Conservation (phyloP, 495 filamentous ascomycete species). For the Lasiosphaeria ovina region DNA sequence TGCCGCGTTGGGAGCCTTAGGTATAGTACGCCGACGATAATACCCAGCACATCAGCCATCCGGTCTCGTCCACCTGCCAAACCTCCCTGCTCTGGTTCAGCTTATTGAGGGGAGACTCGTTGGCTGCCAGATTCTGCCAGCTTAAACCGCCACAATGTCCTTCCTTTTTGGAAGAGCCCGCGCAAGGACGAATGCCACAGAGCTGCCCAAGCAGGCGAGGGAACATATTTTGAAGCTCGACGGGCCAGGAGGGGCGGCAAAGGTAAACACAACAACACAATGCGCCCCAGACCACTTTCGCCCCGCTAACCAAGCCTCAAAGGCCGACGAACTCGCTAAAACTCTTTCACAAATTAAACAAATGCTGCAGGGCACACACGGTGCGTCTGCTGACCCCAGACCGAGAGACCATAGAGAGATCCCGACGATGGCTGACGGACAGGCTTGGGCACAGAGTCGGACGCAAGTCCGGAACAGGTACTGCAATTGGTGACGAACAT, state of each 20-base stretch:
- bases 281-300: slow-evolving; percentile 4
- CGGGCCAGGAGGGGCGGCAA: slow-evolving; percentile 48
- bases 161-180: slow-evolving; percentile 84
- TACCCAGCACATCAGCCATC: too few relatives aligned
- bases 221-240: slow-evolving; percentile 56
- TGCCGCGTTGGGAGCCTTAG: too few relatives aligned
- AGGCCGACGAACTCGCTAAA: slow-evolving; percentile 62
- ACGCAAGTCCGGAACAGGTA: slow-evolving; percentile 82
- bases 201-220: slow-evolving; percentile 52
- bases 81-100: background rate
- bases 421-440: background rate
- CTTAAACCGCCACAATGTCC: slow-evolving; percentile 59
- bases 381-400: slow-evolving; percentile 40
- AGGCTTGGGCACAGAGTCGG: slow-evolving; percentile 60
- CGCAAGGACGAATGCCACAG: slow-evolving; percentile 52
- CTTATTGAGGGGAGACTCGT: background rate
- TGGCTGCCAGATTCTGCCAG: background rate
- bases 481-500: slow-evolving; percentile 74
- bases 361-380: slow-evolving; percentile 78
- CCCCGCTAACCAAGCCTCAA: slow-evolving; percentile 6
- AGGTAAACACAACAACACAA: slow-evolving; percentile 37
- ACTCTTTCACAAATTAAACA: slow-evolving; percentile 79
- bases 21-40: too few relatives aligned
- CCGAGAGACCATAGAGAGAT: background rate
- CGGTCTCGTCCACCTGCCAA: background rate